Conservation (phyloP, 805 yeast species). For the Candida sphagnicola region DNA sequence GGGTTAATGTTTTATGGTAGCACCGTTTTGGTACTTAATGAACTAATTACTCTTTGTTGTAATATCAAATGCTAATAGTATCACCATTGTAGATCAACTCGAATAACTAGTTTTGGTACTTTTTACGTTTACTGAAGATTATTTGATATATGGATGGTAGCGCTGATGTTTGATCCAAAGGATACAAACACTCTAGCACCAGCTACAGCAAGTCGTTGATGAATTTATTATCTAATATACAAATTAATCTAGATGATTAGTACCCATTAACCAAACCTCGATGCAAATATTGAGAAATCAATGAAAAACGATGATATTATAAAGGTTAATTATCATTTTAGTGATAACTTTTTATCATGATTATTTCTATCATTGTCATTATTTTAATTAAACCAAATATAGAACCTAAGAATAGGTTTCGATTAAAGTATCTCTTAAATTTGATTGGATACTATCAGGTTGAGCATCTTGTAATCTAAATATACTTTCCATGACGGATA, state of each 20-base stretch:
- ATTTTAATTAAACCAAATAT: background rate
- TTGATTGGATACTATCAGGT: conserved; percentile 80
- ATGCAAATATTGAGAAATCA: background rate
- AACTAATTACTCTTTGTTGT: too few species aligned
- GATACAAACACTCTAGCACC: too few species aligned
- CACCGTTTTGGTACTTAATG: too few species aligned
- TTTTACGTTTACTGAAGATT: too few species aligned
- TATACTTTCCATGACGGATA: conserved; percentile 93
- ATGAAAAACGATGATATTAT: too few species aligned
- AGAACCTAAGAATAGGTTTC: conserved; percentile 72
- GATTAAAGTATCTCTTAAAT: conserved; percentile 86
- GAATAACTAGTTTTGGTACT: too few species aligned
- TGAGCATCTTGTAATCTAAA: conserved; percentile 90
- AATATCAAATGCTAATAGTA: too few species aligned
- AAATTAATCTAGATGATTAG: background rate
- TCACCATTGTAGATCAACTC: too few species aligned
- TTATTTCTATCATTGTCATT: background rate
- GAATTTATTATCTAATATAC: conserved; percentile 1
- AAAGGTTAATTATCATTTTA: too few species aligned
- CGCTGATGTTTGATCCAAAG: too few species aligned
- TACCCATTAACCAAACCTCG: background rate
- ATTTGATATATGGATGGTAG: too few species aligned
- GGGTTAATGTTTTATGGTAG: too few species aligned
- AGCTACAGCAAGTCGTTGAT: background rate
- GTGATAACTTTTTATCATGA: background rate